Evolutionary conservation across 139 green algal genomes (phyloP).

Genomic region (Chlamydomonas sphaeroides): DNA sequence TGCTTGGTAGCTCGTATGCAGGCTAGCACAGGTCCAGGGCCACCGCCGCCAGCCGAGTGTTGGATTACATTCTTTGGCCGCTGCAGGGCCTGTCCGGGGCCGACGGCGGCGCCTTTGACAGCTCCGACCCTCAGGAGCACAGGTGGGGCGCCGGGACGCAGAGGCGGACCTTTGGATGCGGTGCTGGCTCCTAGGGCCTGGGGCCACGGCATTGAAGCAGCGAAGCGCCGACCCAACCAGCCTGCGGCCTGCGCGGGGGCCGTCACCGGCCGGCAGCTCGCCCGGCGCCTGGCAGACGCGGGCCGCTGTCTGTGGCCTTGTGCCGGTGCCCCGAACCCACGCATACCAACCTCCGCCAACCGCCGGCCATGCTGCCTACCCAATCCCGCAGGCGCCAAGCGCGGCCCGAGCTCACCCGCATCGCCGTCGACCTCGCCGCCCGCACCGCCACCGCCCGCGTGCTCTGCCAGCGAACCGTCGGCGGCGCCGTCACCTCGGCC

Average conservation of each 20-base stretch:
- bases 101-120: neutral
- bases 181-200: too few relatives aligned
- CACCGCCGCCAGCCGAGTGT: too few relatives aligned
- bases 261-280: too few relatives aligned
- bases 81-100: constrained; percentile 5
- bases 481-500: neutral
- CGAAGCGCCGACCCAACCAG: too few relatives aligned
- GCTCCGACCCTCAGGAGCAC: neutral
- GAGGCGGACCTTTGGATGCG: too few relatives aligned
- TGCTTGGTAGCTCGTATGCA: too few relatives aligned
- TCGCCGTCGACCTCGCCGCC: constrained; percentile 10
- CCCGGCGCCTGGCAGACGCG: too few relatives aligned
- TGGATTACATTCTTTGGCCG: neutral
- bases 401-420: constrained; percentile 36
- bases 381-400: constrained; percentile 5
- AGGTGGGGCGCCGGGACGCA: neutral
- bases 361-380: neutral
- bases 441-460: neutral
- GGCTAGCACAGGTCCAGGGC: too few relatives aligned
- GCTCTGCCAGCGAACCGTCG: constrained; percentile 2
- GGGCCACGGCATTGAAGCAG: neutral
- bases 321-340: too few relatives aligned
- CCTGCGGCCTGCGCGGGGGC: too few relatives aligned
- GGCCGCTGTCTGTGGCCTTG: too few relatives aligned
- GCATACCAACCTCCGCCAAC: too few relatives aligned